A percentile compares a stretch with the other conserved stretches of the same genome.
Evolutionary conservation across 2,329 filamentous ascomycete genomes (phyloP).

Genomic region (Chaetomiaceae sp.): DNA sequence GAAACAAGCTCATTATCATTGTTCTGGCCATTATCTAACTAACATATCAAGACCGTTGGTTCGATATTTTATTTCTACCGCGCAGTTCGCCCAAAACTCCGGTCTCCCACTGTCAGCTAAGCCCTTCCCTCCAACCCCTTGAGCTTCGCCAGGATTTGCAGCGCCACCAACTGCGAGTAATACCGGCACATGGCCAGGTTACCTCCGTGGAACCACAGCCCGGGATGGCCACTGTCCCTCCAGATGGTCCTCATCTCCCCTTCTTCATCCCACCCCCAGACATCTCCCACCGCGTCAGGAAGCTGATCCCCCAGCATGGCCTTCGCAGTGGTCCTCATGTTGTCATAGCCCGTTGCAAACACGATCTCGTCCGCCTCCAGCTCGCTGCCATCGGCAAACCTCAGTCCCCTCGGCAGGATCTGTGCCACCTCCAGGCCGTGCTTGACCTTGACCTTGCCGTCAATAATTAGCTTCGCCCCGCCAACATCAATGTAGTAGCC

Average conservation of each 20-base stretch:
- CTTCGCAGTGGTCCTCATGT: constrained; percentile 61
- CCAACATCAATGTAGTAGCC: constrained; percentile 70
- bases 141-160: constrained; percentile 47
- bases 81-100: no score
- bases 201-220: constrained; percentile 63
- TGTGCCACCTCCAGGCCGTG: constrained; percentile 51
- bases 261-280: constrained; percentile 58
- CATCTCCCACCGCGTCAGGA: constrained; percentile 51
- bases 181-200: constrained; percentile 59
- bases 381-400: constrained; percentile 50
- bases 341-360: constrained; percentile 60
- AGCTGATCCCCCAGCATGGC: constrained; percentile 58
- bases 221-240: constrained; percentile 56
- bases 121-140: constrained; percentile 24
- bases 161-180: constrained; percentile 50
- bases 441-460: constrained; percentile 60
- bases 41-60: no score
- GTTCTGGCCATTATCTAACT: no score
- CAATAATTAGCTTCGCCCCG: constrained; percentile 54
- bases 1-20: no score
- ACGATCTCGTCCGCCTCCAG: constrained; percentile 60
- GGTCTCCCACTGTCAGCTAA: not conserved
- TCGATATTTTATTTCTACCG: no score
- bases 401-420: constrained; percentile 42
- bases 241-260: constrained; percentile 55